Base-by-base conservation (phyloP, 2,329 filamentous ascomycete genomes). In the Penicillium sp. region DNA sequence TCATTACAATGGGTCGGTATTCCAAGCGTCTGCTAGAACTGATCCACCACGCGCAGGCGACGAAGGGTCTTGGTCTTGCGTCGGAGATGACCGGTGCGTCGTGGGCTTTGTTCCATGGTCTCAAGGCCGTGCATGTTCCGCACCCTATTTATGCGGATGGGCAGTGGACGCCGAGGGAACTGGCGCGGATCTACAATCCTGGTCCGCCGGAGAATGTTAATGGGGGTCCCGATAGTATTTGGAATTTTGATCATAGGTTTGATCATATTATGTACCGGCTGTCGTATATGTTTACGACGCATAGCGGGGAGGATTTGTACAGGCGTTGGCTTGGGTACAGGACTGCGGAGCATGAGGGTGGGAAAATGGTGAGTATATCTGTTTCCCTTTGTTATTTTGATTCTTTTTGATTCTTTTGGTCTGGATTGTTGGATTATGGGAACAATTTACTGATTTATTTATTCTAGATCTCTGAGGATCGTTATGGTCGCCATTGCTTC, bases 51-150 rank as follows among this genome's bases (percentile, higher is more conserved):
- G 88, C 91, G 67, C 45, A 86, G 80, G 72, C 80, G 82, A 29
- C 79, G 84, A 65, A 85, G 84, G 61, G 89, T 87, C 72, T 86
- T 80, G 72, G 91, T 87, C 87, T 92, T 90, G 66, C 59, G 70
- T 84, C 83, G 27, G 89, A 92, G 72, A 92, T 92, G 89, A 91
- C 88, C 75, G 88, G 88, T 2, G 82, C 87, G 0, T 84, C 82
- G 0, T 82, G 86, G 68, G 87, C 88, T 0, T 78, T 92, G 5
- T 89, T 91, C 64, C 89, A 90, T 67, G 89, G 89, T 1, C 79
- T 91, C 66, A 92, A 92, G 75, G 89, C 88, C 23, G 87, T 90
- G 0, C 90, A 87, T 65, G 80, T 79, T 2, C 82, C 82, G 0
- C 82, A 84, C 47, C 81, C 82, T 0, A 81, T 84, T 15, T 84